phyloP scores from a whole-genome alignment of 1,284 basidiomycete species.

The Leccinum glutinopallens region DNA sequence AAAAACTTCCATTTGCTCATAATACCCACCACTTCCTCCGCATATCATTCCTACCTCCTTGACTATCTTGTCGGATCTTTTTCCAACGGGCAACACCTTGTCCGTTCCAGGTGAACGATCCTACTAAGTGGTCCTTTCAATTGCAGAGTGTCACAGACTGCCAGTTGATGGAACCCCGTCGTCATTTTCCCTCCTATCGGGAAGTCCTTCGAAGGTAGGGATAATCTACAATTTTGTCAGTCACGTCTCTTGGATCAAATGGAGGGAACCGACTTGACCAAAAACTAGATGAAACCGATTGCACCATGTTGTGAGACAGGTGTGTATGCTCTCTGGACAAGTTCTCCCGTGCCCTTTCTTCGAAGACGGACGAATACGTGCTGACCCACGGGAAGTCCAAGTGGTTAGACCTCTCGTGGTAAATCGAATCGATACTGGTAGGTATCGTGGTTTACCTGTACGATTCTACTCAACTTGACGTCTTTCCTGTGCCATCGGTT shows the following conservation, averaged over 20 bases:
- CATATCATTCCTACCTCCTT: conserved; percentile 59
- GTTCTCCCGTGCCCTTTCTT: conserved; percentile 44
- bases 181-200: conserved; percentile 62
- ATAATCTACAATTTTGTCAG: conserved; percentile 37
- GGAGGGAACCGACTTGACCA: conserved; percentile 49
- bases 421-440: conserved; percentile 58
- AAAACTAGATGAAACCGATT: conserved; percentile 53
- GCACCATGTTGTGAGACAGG: conserved; percentile 52
- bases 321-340: conserved; percentile 66
- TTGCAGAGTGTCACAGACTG: conserved; percentile 54
- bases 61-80: conserved; percentile 41
- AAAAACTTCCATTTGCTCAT: background rate
- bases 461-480: conserved; percentile 45
- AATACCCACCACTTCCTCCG: conserved; percentile 51
- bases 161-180: conserved; percentile 51
- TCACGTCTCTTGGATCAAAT: background rate
- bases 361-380: conserved; percentile 59
- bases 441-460: conserved; percentile 49
- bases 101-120: conserved; percentile 56
- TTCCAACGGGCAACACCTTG: conserved; percentile 40
- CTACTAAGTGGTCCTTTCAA: conserved; percentile 61
- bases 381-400: conserved; percentile 67
- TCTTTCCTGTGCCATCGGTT: conserved; percentile 44
- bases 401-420: conserved; percentile 42
- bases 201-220: conserved; percentile 44